Conservation (phyloP, 768 basidiomycete species). For the Amanita polypyramis region DNA sequence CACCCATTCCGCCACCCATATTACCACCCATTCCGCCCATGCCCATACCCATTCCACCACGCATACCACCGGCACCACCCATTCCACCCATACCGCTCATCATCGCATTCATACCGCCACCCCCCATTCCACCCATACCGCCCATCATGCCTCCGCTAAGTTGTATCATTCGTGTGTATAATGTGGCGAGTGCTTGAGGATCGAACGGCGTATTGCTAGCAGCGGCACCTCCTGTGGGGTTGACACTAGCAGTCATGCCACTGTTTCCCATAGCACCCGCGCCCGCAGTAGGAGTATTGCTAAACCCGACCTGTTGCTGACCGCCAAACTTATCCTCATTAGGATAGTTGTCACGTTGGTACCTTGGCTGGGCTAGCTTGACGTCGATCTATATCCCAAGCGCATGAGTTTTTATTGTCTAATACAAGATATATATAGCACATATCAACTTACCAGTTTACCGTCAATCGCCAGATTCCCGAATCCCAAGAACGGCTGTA, state of each 20-base stretch:
- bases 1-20: slow-evolving; percentile 24
- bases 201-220: slow-evolving; percentile 67
- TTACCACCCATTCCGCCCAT: slow-evolving; percentile 15
- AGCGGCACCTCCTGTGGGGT: slow-evolving; percentile 16
- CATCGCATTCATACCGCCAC: slow-evolving; percentile 22
- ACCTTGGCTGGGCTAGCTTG: slow-evolving; percentile 89
- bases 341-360: slow-evolving; percentile 57
- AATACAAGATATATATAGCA: not conserved
- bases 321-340: slow-evolving; percentile 31
- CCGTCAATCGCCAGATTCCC: slow-evolving; percentile 91
- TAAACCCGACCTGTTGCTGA: slow-evolving; percentile 6
- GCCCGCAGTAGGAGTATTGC: not conserved
- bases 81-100: slow-evolving; percentile 31
- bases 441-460: slow-evolving; percentile 59
- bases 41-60: slow-evolving; percentile 34
- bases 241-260: slow-evolving; percentile 17
- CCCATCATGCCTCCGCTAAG: slow-evolving; percentile 55
- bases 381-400: slow-evolving; percentile 72
- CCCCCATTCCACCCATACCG: slow-evolving; percentile 23
- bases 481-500: slow-evolving; percentile 80
- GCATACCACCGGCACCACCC: slow-evolving; percentile 21
- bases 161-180: slow-evolving; percentile 95
- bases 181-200: slow-evolving; percentile 82
- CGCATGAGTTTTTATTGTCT: not conserved
- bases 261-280: not conserved